These are phyloP conservation scores for Acidiella bohemica DNA, from an alignment of 495 filamentous ascomycete genomes.

Conservation along the genomic window DNA sequence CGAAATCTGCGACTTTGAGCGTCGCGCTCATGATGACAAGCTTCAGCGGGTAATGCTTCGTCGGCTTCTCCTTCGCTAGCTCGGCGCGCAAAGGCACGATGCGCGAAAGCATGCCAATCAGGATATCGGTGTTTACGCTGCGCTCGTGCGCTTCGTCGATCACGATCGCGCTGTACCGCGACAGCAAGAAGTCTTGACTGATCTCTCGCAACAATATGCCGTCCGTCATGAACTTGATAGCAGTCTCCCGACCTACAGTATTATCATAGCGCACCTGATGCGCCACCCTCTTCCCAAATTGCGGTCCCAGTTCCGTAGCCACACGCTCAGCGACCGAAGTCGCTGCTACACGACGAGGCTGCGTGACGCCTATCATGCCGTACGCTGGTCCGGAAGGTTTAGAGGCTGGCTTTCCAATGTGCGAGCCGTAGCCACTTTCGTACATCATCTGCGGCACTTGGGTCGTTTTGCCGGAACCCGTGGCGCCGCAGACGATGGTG, in stretches of 20 bases:
- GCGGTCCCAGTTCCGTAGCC: constrained; percentile 62
- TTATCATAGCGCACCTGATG: constrained; percentile 95
- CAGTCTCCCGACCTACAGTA: constrained; percentile 65
- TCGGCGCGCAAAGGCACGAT: constrained; percentile 65
- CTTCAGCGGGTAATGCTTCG: constrained; percentile 56
- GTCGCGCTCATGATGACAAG: constrained; percentile 98
- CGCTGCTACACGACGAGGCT: constrained; percentile 83
- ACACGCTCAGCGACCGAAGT: constrained; percentile 94
- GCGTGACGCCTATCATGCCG: constrained; percentile 89
- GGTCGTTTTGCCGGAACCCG: constrained; percentile 93
- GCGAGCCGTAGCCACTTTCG: constrained; percentile 72
- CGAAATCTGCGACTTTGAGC: constrained; percentile 77
- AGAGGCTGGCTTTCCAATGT: constrained; percentile 33
- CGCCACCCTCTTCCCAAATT: constrained; percentile 50
- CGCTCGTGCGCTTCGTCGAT: constrained; percentile 98
- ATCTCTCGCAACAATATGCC: constrained; percentile 90
- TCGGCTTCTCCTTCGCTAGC: constrained; percentile 46
- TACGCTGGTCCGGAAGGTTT: too few relatives aligned
- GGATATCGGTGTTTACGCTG: constrained; percentile 92
- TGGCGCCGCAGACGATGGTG: constrained; percentile 88
- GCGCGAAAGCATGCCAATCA: constrained; percentile 89
- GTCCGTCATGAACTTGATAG: constrained; percentile 99
- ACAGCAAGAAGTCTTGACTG: constrained; percentile 72
- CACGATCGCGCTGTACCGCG: constrained; percentile 86
- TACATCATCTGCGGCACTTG: constrained; percentile 93